Percentiles rank a stretch among this genome's conserved stretches.
Evolutionary conservation across 83 land plant species (phyloP).

Genomic region (Picea abies): DNA sequence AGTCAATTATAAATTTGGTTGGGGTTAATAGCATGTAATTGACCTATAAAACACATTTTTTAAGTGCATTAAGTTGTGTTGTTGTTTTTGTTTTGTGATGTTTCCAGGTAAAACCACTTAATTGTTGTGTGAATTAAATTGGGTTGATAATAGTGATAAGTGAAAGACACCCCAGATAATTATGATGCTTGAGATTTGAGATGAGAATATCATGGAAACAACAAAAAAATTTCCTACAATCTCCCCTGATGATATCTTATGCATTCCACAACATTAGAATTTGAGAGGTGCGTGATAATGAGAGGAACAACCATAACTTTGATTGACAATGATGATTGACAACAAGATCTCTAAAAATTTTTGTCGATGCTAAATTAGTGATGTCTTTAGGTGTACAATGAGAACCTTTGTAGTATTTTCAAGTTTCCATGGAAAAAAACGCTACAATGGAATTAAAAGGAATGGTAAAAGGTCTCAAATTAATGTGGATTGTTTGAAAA

Average conservation of each 20-base stretch:
- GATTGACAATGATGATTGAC: background rate
- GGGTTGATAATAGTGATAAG: no score
- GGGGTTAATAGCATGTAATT: no score
- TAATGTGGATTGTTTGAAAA: no score
- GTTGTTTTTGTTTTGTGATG: no score
- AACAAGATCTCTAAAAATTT: no score
- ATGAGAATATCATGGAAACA: background rate
- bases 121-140: no score
- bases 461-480: no score
- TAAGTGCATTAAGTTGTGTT: no score
- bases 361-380: background rate
- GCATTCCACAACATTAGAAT: background rate
- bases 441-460: background rate
- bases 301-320: background rate
- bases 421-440: background rate
- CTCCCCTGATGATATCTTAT: background rate
- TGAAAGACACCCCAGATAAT: background rate
- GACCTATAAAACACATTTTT: no score
- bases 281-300: background rate
- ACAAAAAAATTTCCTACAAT: background rate
- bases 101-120: no score
- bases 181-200: background rate
- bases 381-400: no score
- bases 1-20: no score
- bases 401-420: background rate